Conservation (phyloP, 768 basidiomycete genomes). For the Trametes villosa region DNA sequence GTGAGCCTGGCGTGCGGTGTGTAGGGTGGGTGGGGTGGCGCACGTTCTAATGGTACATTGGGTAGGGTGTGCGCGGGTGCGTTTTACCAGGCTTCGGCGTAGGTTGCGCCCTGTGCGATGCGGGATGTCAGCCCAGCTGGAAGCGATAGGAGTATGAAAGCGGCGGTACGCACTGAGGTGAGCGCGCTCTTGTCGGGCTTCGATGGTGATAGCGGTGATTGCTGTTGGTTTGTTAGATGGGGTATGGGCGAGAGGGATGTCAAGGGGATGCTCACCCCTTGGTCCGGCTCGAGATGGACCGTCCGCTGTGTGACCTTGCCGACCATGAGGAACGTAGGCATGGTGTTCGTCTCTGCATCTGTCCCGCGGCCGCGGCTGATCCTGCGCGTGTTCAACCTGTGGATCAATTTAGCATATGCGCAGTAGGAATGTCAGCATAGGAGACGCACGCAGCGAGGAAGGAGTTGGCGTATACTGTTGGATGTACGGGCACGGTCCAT, state of each 20-base stretch:
- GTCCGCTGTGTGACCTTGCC: slow-evolving; percentile 30
- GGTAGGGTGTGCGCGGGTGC: not conserved
- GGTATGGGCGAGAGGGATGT: too few relatives aligned
- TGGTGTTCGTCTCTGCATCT: slow-evolving; percentile 41
- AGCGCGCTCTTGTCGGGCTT: slow-evolving; percentile 10
- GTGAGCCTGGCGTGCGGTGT: too few relatives aligned
- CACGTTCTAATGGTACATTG: slow-evolving; percentile 20
- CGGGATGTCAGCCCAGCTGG: not conserved
- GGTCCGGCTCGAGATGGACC: slow-evolving; percentile 16
- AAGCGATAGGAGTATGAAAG: not conserved
- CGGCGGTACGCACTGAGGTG: slow-evolving; percentile 2
- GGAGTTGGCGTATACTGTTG: slow-evolving; percentile 66
- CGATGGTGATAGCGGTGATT: slow-evolving; percentile 3
- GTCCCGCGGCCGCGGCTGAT: slow-evolving; percentile 58
- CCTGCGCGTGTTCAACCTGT: slow-evolving; percentile 64
- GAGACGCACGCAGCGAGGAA: slow-evolving; percentile 62
- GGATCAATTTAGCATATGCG: not conserved
- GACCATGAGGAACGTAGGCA: slow-evolving; percentile 36
- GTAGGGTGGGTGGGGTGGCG: not conserved
- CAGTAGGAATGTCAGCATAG: not conserved
- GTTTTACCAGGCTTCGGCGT: slow-evolving; percentile 20
- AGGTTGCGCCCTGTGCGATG: not conserved
- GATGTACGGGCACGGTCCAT: not conserved
- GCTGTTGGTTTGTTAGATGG: not conserved
- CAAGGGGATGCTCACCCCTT: slow-evolving; percentile 5